Evolutionary conservation across 2,329 filamentous ascomycete genomes (phyloP).

Genomic region (Neonectria coccinea): DNA sequence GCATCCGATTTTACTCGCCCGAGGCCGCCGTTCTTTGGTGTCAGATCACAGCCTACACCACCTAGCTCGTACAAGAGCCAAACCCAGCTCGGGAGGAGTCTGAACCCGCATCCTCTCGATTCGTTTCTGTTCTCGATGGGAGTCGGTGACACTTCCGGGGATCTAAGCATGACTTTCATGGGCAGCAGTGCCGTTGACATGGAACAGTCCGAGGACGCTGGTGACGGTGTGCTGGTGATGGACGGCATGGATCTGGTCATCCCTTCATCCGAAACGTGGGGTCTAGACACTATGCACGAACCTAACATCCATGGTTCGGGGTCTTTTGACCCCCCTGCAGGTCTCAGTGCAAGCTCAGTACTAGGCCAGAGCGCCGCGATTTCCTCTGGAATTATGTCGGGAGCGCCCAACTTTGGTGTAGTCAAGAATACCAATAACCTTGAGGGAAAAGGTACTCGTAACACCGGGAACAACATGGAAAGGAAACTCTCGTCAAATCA

Average conservation of each 20-base stretch:
- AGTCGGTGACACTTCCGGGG: slow-evolving; percentile 36
- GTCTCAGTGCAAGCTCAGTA: slow-evolving; percentile 47
- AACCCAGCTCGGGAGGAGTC: slow-evolving; percentile 17
- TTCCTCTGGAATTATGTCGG: slow-evolving; percentile 43
- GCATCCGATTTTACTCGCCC: slow-evolving; percentile 49
- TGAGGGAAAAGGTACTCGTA: not conserved
- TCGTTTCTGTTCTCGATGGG: slow-evolving; percentile 46
- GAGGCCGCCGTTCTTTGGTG: slow-evolving; percentile 45
- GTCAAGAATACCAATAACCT: slow-evolving; percentile 22
- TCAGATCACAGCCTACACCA: slow-evolving; percentile 34
- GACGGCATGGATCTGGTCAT: slow-evolving; percentile 45
- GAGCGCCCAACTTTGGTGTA: slow-evolving; percentile 26
- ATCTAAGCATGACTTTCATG: slow-evolving; percentile 47
- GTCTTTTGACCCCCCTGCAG: slow-evolving; percentile 46
- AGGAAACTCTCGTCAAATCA: slow-evolving; percentile 5
- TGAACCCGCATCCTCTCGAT: slow-evolving; percentile 35
- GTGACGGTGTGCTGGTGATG: slow-evolving; percentile 26
- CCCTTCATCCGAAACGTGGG: slow-evolving; percentile 46
- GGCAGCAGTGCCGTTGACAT: slow-evolving; percentile 45
- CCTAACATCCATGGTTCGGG: slow-evolving; percentile 28
- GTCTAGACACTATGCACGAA: slow-evolving; percentile 40
- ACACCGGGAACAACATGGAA: not conserved
- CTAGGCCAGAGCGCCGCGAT: slow-evolving; percentile 43
- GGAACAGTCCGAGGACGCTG: slow-evolving; percentile 35
- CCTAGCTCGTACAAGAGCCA: slow-evolving; percentile 37